Percentiles rank a stretch among this genome's conserved stretches.
Evolutionary conservation across 2,329 filamentous ascomycete genomes (phyloP).

Genomic region (Fusarium ambrosium): DNA sequence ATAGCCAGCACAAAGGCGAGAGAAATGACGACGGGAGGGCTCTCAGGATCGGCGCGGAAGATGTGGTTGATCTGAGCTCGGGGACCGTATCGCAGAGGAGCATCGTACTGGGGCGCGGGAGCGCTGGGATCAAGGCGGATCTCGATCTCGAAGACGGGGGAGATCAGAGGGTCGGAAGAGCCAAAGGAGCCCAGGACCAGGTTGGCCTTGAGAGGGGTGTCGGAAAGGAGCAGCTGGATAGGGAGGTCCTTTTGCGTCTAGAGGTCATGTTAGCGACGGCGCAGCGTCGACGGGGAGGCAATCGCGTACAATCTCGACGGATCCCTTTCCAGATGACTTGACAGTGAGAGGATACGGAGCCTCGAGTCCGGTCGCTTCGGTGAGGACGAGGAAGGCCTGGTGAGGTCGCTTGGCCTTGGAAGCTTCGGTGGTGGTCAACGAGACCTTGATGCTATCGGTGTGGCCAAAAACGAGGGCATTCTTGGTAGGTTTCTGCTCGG

Average conservation of each 20-base stretch:
- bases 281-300: background rate
- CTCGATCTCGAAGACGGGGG: constrained; percentile 79
- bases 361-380: constrained; percentile 84
- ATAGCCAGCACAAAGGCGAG: constrained; percentile 82
- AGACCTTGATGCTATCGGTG: constrained; percentile 83
- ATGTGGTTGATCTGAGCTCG: constrained; percentile 89
- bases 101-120: constrained; percentile 71
- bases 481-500: constrained; percentile 69
- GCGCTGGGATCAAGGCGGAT: constrained; percentile 74
- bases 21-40: constrained; percentile 84
- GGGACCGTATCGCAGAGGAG: constrained; percentile 86
- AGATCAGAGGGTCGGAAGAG: constrained; percentile 74
- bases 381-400: constrained; percentile 90
- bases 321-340: constrained; percentile 90
- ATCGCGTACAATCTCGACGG: constrained; percentile 81
- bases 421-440: constrained; percentile 84
- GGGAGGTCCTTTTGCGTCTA: constrained; percentile 93
- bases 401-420: constrained; percentile 87
- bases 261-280: constrained; percentile 45
- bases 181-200: constrained; percentile 91
- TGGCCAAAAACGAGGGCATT: constrained; percentile 75
- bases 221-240: constrained; percentile 78
- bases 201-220: constrained; percentile 80
- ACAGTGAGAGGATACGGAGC: constrained; percentile 86
- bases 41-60: constrained; percentile 85